phyloP scores from a whole-genome alignment of 2,329 filamentous ascomycete genomes.

The Aspergillus proliferans region DNA sequence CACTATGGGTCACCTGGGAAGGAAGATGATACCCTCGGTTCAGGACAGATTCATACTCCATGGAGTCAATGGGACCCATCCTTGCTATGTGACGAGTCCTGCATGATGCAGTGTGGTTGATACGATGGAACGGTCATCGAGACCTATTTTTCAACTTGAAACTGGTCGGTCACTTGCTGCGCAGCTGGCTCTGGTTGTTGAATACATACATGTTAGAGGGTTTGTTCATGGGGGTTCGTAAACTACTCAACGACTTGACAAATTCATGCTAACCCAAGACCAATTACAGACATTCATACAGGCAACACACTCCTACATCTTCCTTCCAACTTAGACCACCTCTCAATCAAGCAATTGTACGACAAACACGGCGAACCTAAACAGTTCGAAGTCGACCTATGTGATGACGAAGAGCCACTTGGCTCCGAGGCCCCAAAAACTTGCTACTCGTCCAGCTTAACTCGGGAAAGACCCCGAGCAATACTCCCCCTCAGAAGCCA shows the following conservation, averaged over 20 bases:
- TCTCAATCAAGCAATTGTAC: constrained; percentile 28
- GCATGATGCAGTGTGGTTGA: constrained; percentile 17
- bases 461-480: constrained; percentile 25
- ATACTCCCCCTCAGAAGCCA: constrained; percentile 22
- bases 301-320: constrained; percentile 21
- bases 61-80: constrained; percentile 20
- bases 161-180: constrained; percentile 19
- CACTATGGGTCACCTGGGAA: constrained; percentile 2
- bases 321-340: constrained; percentile 18
- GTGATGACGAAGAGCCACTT: constrained; percentile 17
- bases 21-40: constrained; percentile 3
- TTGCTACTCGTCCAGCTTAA: constrained; percentile 19
- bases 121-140: constrained; percentile 21
- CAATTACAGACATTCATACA: constrained; percentile 16
- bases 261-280: no score
- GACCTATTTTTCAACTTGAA: constrained; percentile 19
- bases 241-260: constrained; percentile 16
- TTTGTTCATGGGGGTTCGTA: constrained; percentile 24
- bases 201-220: constrained; percentile 21
- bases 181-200: constrained; percentile 15
- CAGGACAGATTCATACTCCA: constrained; percentile 20
- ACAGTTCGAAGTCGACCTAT: constrained; percentile 18
- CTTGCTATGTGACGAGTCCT: constrained; percentile 18
- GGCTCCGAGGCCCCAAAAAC: constrained; percentile 16
- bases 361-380: constrained; percentile 16